A percentile compares a stretch with the other conserved stretches of the same genome.
These are phyloP conservation scores for Flammula alnicola DNA, from an alignment of 1,284 basidiomycete species.

Conservation along the genomic window DNA sequence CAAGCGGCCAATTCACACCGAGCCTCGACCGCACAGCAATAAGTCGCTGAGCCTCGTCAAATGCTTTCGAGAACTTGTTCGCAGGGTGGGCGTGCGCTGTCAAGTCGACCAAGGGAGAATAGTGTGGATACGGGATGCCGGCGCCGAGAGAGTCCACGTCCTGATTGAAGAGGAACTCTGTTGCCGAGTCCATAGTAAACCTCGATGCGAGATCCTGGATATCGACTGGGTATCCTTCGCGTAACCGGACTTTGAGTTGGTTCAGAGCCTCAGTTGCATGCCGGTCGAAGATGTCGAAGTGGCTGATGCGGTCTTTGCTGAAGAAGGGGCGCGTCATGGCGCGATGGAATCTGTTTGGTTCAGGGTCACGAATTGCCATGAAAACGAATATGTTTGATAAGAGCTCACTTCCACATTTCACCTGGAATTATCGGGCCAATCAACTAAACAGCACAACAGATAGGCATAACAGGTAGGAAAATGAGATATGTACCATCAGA, in stretches of 20 bases:
- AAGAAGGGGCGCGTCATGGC: conserved; percentile 60
- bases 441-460: neutral
- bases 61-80: conserved; percentile 36
- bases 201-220: conserved; percentile 51
- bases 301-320: conserved; percentile 51
- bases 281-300: conserved; percentile 55
- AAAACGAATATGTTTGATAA: neutral
- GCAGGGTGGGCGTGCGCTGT: conserved; percentile 28
- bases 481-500: conserved; percentile 37
- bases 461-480: neutral
- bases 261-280: conserved; percentile 43
- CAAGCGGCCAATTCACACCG: conserved; percentile 40
- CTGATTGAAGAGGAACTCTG: conserved; percentile 46
- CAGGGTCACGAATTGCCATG: neutral
- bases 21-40: conserved; percentile 30
- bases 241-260: conserved; percentile 41
- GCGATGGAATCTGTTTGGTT: conserved; percentile 49
- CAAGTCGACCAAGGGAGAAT: conserved; percentile 24
- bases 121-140: conserved; percentile 39
- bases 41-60: conserved; percentile 35
- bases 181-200: conserved; percentile 52
- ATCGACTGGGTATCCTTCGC: conserved; percentile 51
- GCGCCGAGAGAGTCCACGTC: conserved; percentile 41
- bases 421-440: conserved; percentile 28
- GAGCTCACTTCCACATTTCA: conserved; percentile 44